phyloP scores from a whole-genome alignment of 129 eudicot genomes.

The Lactuca saligna region DNA sequence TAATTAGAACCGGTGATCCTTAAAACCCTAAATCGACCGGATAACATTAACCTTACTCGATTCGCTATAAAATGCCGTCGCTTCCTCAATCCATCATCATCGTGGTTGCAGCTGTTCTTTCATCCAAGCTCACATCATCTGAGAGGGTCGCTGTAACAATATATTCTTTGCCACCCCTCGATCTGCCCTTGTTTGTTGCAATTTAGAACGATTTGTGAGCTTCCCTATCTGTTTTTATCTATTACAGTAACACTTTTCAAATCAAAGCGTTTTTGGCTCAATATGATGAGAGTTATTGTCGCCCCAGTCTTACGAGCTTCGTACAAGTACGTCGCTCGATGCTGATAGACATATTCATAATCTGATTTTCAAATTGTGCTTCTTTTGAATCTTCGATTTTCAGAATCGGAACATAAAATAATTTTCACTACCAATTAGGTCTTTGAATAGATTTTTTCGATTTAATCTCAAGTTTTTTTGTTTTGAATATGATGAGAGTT shows the following conservation, averaged over 20 bases:
- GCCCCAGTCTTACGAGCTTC: constrained; percentile 59
- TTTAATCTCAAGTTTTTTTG: too few relatives aligned
- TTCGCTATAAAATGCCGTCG: constrained; percentile 3
- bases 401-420: too few relatives aligned
- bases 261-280: neutral
- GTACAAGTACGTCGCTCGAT: constrained; percentile 18
- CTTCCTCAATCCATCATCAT: neutral
- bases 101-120: neutral
- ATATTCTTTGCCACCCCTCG: too few relatives aligned
- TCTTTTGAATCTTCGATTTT: too few relatives aligned
- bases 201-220: neutral
- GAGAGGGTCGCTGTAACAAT: too few relatives aligned
- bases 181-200: neutral
- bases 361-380: constrained; percentile 7
- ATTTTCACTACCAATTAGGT: neutral
- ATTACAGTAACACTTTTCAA: neutral
- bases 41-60: neutral
- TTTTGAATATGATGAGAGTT: constrained; percentile 30
- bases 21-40: neutral
- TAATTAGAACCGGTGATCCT: too few relatives aligned
- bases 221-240: neutral
- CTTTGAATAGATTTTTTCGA: neutral
- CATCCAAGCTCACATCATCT: neutral
- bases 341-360: constrained; percentile 34
- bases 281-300: constrained; percentile 38